A percentile compares a stretch with the other conserved stretches of the same genome.
phyloP scores from a whole-genome alignment of 2,329 filamentous ascomycete species.

The Ophiostoma australiae region DNA sequence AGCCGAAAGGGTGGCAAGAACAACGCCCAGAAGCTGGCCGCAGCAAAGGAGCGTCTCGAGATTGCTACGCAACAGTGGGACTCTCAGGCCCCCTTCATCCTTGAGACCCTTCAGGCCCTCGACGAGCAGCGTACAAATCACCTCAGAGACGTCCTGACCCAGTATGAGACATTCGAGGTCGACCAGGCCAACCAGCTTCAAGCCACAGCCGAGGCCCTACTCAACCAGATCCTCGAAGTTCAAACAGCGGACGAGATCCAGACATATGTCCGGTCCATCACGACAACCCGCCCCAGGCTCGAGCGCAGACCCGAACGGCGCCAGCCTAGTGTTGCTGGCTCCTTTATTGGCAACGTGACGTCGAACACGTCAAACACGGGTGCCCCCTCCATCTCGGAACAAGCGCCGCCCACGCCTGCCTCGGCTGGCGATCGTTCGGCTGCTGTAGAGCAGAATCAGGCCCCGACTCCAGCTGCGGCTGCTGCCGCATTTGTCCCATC shows the following conservation, averaged over 20 bases:
- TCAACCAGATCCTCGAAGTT: constrained; percentile 79
- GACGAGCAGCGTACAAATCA: constrained; percentile 89
- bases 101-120: constrained; percentile 83
- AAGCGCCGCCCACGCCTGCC: not conserved
- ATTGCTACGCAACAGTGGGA: constrained; percentile 83
- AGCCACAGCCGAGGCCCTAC: constrained; percentile 68
- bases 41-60: constrained; percentile 67
- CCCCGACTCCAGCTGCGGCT: not conserved
- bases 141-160: constrained; percentile 82
- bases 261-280: constrained; percentile 53
- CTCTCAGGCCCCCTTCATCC: constrained; percentile 88
- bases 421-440: not conserved
- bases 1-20: constrained; percentile 72
- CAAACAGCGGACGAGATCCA: constrained; percentile 83
- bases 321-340: constrained; percentile 38
- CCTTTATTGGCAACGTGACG: constrained; percentile 29
- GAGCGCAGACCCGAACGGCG: constrained; percentile 43
- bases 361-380: not conserved
- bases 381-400: not conserved
- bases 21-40: constrained; percentile 71
- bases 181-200: constrained; percentile 77
- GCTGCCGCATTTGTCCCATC: not conserved
- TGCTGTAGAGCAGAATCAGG: not conserved
- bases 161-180: constrained; percentile 86
- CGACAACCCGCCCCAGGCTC: constrained; percentile 42